Conservation (phyloP, 169 alveolate species). For the Amoebophrya sp. region DNA sequence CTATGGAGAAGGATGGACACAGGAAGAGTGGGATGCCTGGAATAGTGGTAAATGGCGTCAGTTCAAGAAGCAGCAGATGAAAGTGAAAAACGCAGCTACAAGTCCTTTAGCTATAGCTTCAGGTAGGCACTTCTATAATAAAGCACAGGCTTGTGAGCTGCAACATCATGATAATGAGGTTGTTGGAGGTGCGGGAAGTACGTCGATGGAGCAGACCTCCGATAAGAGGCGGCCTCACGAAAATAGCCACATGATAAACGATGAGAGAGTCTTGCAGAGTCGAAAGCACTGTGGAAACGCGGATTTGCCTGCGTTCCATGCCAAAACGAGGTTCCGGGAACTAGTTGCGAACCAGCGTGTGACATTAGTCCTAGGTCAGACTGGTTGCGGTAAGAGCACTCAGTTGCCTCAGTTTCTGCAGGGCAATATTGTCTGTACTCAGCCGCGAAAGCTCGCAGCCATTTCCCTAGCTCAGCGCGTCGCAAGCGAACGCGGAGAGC, state of each 20-base stretch:
- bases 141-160: too few relatives aligned
- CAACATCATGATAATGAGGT: not conserved
- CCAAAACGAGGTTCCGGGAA: not conserved
- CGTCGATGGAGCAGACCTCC: not conserved
- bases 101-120: too few relatives aligned
- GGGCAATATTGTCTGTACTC: not conserved
- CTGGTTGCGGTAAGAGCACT: not conserved
- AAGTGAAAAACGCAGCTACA: too few relatives aligned
- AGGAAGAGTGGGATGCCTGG: not conserved
- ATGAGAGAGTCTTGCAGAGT: not conserved
- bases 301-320: not conserved
- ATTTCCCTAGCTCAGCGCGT: not conserved
- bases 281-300: not conserved
- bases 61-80: not conserved
- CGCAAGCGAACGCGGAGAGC: not conserved
- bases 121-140: too few relatives aligned
- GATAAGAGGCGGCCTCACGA: too few relatives aligned
- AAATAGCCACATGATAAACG: not conserved
- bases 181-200: not conserved
- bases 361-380: not conserved
- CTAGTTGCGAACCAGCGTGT: not conserved
- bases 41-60: not conserved
- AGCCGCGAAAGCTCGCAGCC: not conserved
- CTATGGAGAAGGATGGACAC: not conserved
- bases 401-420: not conserved